phyloP scores from a whole-genome alignment of 208 protist species.

The Leishmania amazonensis region DNA sequence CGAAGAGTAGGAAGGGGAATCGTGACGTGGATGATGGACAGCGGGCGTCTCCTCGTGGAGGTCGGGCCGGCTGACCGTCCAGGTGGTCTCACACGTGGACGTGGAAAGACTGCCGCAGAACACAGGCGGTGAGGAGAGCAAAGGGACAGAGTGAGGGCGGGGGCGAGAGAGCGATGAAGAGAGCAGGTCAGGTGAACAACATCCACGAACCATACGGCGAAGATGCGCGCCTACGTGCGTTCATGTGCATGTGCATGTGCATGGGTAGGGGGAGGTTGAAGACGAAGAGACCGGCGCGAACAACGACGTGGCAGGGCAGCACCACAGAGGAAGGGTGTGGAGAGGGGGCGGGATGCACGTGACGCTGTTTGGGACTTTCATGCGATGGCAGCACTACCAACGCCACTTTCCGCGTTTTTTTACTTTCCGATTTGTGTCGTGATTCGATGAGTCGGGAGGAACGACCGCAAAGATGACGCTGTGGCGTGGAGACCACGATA shows the following conservation, averaged over 20 bases:
- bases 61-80: not conserved
- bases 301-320: too few species aligned
- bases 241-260: not conserved
- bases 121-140: not conserved
- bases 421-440: not conserved
- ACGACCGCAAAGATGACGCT: not conserved
- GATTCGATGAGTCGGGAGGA: not conserved
- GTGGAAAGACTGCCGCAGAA: not conserved
- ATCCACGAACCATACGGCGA: not conserved
- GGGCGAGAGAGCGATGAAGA: too few species aligned
- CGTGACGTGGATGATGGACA: not conserved
- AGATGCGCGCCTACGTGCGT: not conserved
- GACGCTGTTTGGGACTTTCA: not conserved
- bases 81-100: not conserved
- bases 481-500: not conserved
- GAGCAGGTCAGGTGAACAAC: not conserved
- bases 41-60: not conserved
- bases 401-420: not conserved
- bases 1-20: not conserved
- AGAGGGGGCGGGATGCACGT: not conserved
- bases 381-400: not conserved
- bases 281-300: not conserved
- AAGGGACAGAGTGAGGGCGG: not conserved
- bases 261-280: not conserved
- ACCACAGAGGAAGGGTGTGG: not conserved